Evolutionary conservation across 108 stramenopile species (phyloP).

Genomic region (Nitzschia sp.): DNA sequence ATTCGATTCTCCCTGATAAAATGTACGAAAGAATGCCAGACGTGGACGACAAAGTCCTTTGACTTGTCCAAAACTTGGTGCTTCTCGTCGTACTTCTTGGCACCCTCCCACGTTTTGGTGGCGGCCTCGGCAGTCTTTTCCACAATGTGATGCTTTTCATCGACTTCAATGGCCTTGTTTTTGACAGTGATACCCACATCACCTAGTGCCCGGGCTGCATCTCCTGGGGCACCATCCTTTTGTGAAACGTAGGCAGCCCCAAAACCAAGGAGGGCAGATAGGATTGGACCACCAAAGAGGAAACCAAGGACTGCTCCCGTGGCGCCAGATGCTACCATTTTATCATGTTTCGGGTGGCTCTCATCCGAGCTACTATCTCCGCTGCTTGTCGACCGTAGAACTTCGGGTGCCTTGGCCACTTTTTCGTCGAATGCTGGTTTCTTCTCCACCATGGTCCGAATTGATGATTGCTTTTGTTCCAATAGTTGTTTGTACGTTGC

Average conservation of each 20-base stretch:
- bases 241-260: slow-evolving; percentile 39
- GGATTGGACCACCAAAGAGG: slow-evolving; percentile 36
- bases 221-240: slow-evolving; percentile 32
- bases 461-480: not conserved
- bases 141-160: slow-evolving; percentile 59
- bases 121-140: slow-evolving; percentile 52
- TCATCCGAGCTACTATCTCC: not conserved
- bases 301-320: slow-evolving; percentile 35
- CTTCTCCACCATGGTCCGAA: not conserved
- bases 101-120: slow-evolving; percentile 26
- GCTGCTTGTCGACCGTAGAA: not conserved
- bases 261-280: slow-evolving; percentile 24
- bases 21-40: slow-evolving; percentile 12
- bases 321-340: slow-evolving; percentile 29
- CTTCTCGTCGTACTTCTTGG: slow-evolving; percentile 56
- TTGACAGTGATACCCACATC: slow-evolving; percentile 39
- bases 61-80: slow-evolving; percentile 56
- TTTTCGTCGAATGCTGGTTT: not conserved
- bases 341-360: not conserved
- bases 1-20: slow-evolving; percentile 21
- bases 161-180: slow-evolving; percentile 41
- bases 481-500: too few relatives aligned
- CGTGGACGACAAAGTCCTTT: not conserved
- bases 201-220: slow-evolving; percentile 45
- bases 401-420: not conserved